These are phyloP conservation scores for Leishmania lainsoni DNA, from an alignment of 208 protist species.

Conservation along the genomic window DNA sequence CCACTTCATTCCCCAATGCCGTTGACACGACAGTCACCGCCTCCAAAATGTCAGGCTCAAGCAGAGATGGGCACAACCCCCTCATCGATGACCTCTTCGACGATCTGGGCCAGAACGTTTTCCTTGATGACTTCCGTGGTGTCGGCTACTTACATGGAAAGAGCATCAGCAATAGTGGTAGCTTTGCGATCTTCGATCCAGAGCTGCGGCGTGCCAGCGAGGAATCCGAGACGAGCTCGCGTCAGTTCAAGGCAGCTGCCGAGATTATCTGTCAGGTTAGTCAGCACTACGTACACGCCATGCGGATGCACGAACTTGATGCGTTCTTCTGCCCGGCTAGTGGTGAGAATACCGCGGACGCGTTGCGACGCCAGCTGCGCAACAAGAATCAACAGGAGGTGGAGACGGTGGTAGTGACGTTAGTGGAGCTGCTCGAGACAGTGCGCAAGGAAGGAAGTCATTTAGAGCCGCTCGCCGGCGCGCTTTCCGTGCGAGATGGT, in stretches of 20 bases:
- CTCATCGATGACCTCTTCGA: constrained; percentile 53
- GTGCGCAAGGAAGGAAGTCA: constrained; percentile 30
- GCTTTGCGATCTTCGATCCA: constrained; percentile 5
- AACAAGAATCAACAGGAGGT: constrained; percentile 35
- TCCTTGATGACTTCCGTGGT: not conserved
- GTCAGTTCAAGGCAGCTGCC: constrained; percentile 12
- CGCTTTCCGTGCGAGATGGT: constrained; percentile 6
- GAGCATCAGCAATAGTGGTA: constrained; percentile 19
- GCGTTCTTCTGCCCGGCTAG: constrained; percentile 26
- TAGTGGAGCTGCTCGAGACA: constrained; percentile 58
- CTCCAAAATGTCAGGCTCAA: not conserved
- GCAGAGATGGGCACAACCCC: constrained; percentile 22
- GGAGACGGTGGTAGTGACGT: constrained; percentile 33
- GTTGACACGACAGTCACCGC: not conserved
- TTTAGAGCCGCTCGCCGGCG: constrained; percentile 16
- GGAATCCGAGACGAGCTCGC: not conserved
- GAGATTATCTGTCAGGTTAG: constrained; percentile 36
- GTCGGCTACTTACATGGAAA: constrained; percentile 5
- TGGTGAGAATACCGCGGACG: constrained; percentile 19
- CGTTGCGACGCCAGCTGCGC: constrained; percentile 22
- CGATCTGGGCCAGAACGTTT: constrained; percentile 17
- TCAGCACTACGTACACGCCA: constrained; percentile 58
- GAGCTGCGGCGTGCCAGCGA: constrained; percentile 7
- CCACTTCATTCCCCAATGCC: not conserved
- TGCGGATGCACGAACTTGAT: constrained; percentile 49